Evolutionary conservation across 495 filamentous ascomycete genomes (phyloP).

Genomic region (Achaetomiella virescens): DNA sequence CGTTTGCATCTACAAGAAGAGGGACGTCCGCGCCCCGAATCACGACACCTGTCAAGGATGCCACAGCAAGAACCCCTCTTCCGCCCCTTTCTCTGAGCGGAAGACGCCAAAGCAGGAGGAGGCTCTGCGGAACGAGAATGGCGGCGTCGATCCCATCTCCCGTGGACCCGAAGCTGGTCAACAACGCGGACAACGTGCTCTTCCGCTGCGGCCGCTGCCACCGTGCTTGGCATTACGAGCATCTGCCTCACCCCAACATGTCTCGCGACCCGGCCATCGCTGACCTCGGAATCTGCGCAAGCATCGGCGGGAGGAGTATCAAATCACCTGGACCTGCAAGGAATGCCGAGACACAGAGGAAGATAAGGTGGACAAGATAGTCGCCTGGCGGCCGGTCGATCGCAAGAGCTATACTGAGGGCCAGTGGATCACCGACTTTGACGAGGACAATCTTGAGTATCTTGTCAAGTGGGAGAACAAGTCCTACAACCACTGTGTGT

Average conservation of each 20-base stretch:
- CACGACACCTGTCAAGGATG: conserved; percentile 67
- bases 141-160: conserved; percentile 66
- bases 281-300: conserved; percentile 35
- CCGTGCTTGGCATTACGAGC: conserved; percentile 75
- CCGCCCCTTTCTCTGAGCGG: conserved; percentile 58
- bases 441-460: conserved; percentile 72
- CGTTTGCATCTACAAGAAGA: conserved; percentile 56
- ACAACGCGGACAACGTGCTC: conserved; percentile 67
- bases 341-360: conserved; percentile 54
- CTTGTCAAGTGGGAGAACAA: conserved; percentile 77
- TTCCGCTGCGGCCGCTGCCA: conserved; percentile 77
- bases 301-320: conserved; percentile 51
- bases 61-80: conserved; percentile 53
- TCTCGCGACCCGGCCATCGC: conserved; percentile 31
- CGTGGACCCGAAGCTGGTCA: conserved; percentile 57
- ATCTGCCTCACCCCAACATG: conserved; percentile 52
- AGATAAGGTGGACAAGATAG: conserved; percentile 59
- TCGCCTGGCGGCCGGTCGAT: conserved; percentile 78
- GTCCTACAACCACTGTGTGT: conserved; percentile 72
- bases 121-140: conserved; percentile 67
- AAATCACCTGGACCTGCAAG: conserved; percentile 63
- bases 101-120: conserved; percentile 76
- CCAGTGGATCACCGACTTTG: conserved; percentile 44
- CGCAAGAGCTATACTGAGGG: conserved; percentile 43
- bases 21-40: conserved; percentile 61